Base-by-base conservation (phyloP, 441 rosid genomes). In the Euphorbia celastroides region DNA sequence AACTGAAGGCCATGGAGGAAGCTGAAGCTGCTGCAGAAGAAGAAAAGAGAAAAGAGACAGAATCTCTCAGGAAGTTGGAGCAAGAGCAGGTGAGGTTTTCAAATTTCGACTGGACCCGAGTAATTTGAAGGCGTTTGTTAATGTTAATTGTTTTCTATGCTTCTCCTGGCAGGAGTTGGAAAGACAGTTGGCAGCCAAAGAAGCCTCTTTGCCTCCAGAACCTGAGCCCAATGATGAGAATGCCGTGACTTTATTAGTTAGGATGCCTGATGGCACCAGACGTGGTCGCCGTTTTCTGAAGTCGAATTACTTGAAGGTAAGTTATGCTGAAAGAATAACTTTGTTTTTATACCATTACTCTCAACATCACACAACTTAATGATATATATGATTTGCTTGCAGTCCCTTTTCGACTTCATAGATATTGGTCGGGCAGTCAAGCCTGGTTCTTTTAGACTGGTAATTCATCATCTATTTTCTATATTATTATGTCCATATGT, bases 191-290 rank as follows among this genome's bases (percentile, higher is more conserved):
- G 87, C 82, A 3, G 87, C 86, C 41, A 94, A 94, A 82, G 97
- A 89, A 83, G 94, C 93, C 64, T 89, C 97, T 61, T 81, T 94
- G 74, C 93, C 98, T 62, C 83, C 69, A 69, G 97, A 92, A 66
- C 99, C 99, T 62, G 77, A 85, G 54, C 65, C 91, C 56, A 83
- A 82, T 64, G 90, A 94, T 75, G 96, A 92, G 74, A 87, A 86
- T 72, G 96, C 97, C 14, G 78, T 94, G 9, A 92, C 88, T 44
- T 96, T 94, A 72, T 77, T 89, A 62, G 96, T 94, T 66, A 79
- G 88, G 62, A 92, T 92, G 98, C 99, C 99, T 58, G 97, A 92
- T 81, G 97, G 97, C 46, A 79, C 88, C 60, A 82, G 99, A 25
- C 87, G 80, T 71, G 97, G 99, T 34, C 96, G 97, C 23, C 79